A percentile compares a stretch with the other conserved stretches of the same genome.
phyloP scores from a whole-genome alignment of 1,284 basidiomycete genomes.

The Trichosporon coremiiforme region DNA sequence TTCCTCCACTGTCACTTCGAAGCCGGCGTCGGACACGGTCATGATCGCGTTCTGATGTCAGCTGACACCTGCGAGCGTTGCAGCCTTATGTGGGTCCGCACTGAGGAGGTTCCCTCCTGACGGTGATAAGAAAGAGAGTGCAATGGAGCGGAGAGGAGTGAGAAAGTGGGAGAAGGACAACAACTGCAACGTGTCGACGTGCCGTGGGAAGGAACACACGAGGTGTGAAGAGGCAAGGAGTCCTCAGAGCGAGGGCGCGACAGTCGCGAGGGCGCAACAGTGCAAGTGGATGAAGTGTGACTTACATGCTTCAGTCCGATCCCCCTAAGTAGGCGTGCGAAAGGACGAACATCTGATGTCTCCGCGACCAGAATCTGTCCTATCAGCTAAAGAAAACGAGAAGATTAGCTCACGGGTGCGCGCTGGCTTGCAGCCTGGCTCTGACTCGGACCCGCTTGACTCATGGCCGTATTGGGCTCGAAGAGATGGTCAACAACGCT shows the following conservation, averaged over 20 bases:
- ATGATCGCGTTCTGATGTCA: constrained; percentile 71
- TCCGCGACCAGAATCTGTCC: constrained; percentile 75
- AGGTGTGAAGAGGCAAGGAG: background rate
- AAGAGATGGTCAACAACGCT: no score
- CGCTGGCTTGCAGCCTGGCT: background rate
- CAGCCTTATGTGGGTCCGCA: no score
- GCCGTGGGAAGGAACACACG: background rate
- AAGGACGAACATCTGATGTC: constrained; percentile 74
- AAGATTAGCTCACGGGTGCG: background rate
- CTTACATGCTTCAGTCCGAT: constrained; percentile 73
- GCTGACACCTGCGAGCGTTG: constrained; percentile 4
- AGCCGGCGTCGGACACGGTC: constrained; percentile 67
- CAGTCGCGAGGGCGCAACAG: background rate
- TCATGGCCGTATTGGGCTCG: background rate
- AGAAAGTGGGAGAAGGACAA: background rate
- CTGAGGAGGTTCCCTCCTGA: no score
- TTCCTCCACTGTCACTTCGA: constrained; percentile 86
- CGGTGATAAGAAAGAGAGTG: background rate
- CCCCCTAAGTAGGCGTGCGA: constrained; percentile 72
- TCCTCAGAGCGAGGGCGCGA: background rate
- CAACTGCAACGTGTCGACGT: background rate
- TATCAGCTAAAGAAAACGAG: background rate
- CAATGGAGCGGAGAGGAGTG: background rate
- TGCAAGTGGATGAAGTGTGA: background rate
- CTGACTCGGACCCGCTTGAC: background rate